Base-by-base conservation (phyloP, 148 eudicot species). In the Chenopodium berlandieri region DNA sequence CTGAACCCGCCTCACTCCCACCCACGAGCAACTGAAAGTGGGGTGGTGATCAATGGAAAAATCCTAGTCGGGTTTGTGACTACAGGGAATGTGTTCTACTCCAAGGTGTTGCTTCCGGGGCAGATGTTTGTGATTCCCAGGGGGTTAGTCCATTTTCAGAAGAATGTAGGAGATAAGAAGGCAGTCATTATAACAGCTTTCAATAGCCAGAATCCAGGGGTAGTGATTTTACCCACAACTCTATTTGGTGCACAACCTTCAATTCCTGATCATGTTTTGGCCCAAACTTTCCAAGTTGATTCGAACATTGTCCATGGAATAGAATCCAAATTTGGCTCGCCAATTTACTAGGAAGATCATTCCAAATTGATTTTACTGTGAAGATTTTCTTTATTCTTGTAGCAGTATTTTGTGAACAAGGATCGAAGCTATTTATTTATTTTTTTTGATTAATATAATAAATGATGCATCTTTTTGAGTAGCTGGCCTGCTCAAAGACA, bases 191-290 rank as follows among this genome's bases (percentile, higher is more conserved):
- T 90, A 37, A 62, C 88, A 6, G 83, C 90, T 73, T 90, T 90
- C 73, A 90, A 90, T 69, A 90, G 92, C 22, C 90, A 90, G 30
- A 65, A 86, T 66, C 88, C 89, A 9, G 92, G 92, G 2, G 44
- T 73, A 69, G 88, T 25, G 23, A 40, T 62, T n/a, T 60, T 79
- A 9, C 12, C 89, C 32, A 12, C 13, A 9, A 79, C 74, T 66
- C 82, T 90, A 6, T 88, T 88, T 76, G 89, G 58, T 54, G 75
- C 92, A 9, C 79, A 31, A 7, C 92, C 90, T 60, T 8, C 84
- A 1, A 50, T 88, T 32, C 88, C 88, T 10, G 79, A 74, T 47
- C 48, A 83, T 76, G 88, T 90, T 25, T 73, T 90, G 79, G 72
- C 79, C 31, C 84, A 86, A 60, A 79, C 82, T 2, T 90, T 88